Conservation (phyloP, 2,329 filamentous ascomycete species). For the Cytospora piceae region DNA sequence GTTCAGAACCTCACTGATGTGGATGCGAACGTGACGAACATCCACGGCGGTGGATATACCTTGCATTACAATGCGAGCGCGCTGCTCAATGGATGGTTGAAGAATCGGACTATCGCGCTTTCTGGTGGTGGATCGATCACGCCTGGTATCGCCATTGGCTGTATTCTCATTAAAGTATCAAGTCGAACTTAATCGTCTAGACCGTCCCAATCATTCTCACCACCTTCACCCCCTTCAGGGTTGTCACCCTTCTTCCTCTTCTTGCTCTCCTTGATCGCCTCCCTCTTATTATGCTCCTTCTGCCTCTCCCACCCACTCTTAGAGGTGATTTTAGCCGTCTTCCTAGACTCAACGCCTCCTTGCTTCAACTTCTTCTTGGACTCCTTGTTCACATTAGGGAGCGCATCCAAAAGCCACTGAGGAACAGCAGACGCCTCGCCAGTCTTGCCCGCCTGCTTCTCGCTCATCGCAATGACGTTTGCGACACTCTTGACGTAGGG, state of each 20-base stretch:
- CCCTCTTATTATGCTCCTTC: conserved; percentile 67
- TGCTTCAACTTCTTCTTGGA: conserved; percentile 82
- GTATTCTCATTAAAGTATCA: neutral
- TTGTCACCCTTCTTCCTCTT: conserved; percentile 47
- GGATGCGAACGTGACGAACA: too few species aligned
- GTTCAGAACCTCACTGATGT: too few species aligned
- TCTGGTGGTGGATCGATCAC: too few species aligned
- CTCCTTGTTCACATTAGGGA: conserved; percentile 82
- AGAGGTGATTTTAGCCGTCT: conserved; percentile 73
- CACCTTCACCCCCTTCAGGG: neutral
- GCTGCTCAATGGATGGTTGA: too few species aligned
- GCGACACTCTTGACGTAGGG: conserved; percentile 87
- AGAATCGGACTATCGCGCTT: too few species aligned
- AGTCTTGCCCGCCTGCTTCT: conserved; percentile 66
- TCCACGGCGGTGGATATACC: too few species aligned
- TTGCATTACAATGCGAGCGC: too few species aligned
- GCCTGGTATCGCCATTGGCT: neutral
- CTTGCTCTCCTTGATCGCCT: conserved; percentile 66
- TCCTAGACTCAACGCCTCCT: conserved; percentile 73
- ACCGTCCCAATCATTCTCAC: conserved; percentile 19
- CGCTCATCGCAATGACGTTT: conserved; percentile 85
- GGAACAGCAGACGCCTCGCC: conserved; percentile 65
- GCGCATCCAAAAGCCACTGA: conserved; percentile 84
- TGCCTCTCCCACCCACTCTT: conserved; percentile 77
- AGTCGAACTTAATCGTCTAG: conserved; percentile 9